phyloP scores from a whole-genome alignment of 805 yeast genomes.

The Candida corydali region DNA sequence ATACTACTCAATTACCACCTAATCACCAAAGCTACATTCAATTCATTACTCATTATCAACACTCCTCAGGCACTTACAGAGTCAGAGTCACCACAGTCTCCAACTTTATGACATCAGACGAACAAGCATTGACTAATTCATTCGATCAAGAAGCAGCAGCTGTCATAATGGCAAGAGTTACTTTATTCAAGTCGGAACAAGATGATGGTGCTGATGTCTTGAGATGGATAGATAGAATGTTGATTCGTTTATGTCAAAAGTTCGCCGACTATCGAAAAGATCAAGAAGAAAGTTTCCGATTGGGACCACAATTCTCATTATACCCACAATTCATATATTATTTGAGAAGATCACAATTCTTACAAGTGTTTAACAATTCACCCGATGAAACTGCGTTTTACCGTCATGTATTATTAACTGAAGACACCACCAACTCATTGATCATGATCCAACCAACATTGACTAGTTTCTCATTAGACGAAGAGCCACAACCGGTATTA shows the following conservation, averaged over 20 bases:
- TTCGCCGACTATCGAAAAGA: constrained; percentile 92
- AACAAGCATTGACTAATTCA: constrained; percentile 48
- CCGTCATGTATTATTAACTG: constrained; percentile 86
- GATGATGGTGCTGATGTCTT: constrained; percentile 92
- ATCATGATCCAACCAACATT: constrained; percentile 98
- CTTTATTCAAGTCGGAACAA: constrained; percentile 71
- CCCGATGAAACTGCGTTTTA: constrained; percentile 99
- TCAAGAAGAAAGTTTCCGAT: constrained; percentile 74
- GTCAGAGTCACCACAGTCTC: constrained; percentile 85
- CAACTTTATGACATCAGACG: constrained; percentile 50
- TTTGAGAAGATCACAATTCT: constrained; percentile 91
- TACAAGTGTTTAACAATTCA: constrained; percentile 94
- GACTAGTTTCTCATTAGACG: constrained; percentile 72
- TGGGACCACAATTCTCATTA: constrained; percentile 77
- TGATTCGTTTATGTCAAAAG: constrained; percentile 84
- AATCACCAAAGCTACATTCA: constrained; percentile 50
- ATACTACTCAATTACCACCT: constrained; percentile 29
- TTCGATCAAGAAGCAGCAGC: constrained; percentile 99
- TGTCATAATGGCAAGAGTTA: constrained; percentile 83
- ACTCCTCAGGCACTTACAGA: constrained; percentile 87
- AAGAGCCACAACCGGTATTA: constrained; percentile 85
- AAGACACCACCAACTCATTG: constrained; percentile 87
- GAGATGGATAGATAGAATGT: constrained; percentile 90
- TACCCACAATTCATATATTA: constrained; percentile 96
- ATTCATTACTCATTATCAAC: constrained; percentile 89